Evolutionary conservation across 2,329 filamentous ascomycete genomes (phyloP).

Genomic region (Aspergillus sp.): DNA sequence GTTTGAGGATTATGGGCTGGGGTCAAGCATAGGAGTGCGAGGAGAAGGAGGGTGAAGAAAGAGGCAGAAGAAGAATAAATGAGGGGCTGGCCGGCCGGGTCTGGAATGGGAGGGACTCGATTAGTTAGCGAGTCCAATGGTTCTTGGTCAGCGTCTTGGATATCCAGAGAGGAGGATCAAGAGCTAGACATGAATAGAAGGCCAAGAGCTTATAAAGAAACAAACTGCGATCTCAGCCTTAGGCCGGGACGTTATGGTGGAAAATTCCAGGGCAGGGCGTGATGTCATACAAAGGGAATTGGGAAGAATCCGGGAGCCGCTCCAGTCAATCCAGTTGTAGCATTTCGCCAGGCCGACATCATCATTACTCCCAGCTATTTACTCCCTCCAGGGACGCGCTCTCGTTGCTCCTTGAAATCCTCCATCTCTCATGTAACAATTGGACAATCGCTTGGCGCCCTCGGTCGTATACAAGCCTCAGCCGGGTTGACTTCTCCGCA

Average conservation of each 20-base stretch:
- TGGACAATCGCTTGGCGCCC: background rate
- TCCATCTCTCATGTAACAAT: background rate
- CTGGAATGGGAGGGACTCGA: background rate
- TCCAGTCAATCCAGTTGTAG: background rate
- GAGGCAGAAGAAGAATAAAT: background rate
- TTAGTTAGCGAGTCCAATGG: background rate
- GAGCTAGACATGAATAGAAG: background rate
- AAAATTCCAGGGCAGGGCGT: background rate
- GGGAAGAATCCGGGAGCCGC: background rate
- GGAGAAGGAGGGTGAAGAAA: background rate
- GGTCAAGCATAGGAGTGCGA: background rate
- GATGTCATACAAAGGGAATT: background rate
- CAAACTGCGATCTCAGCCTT: conserved; percentile 1
- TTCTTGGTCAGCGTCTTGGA: background rate
- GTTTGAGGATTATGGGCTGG: background rate
- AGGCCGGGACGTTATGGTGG: background rate
- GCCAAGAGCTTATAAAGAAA: conserved; percentile 4
- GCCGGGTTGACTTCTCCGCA: background rate
- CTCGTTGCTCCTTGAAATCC: background rate
- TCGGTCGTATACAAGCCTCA: background rate
- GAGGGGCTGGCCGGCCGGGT: background rate
- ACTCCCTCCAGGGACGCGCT: background rate
- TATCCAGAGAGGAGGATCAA: background rate
- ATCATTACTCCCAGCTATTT: background rate
- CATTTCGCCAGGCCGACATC: conserved; percentile 1